A percentile compares a stretch with the other conserved stretches of the same genome.
phyloP scores from a whole-genome alignment of 345 rosid species.

The Salix caprea region DNA sequence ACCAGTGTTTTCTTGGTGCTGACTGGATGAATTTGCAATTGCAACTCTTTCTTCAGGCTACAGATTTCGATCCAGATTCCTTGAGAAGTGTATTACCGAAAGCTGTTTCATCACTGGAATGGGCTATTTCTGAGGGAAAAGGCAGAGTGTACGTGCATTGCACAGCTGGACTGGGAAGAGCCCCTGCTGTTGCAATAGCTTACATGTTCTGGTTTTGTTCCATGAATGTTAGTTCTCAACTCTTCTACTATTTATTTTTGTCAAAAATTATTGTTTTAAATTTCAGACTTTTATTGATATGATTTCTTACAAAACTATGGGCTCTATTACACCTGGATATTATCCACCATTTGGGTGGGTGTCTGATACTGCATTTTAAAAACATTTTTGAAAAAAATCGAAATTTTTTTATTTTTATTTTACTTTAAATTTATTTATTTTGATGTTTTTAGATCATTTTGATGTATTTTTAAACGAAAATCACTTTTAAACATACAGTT shows the following conservation, averaged over 20 bases:
- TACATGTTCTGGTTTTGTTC: constrained; percentile 81
- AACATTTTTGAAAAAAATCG: no score
- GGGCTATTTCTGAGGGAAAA: constrained; percentile 79
- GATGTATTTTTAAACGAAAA: no score
- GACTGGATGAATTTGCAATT: neutral
- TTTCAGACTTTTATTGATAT: no score
- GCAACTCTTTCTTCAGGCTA: constrained; percentile 39
- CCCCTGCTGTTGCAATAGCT: constrained; percentile 84
- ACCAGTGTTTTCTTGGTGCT: neutral
- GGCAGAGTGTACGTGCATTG: constrained; percentile 83
- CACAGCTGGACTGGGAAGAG: constrained; percentile 93
- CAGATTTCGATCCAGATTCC: constrained; percentile 83
- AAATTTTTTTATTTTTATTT: no score
- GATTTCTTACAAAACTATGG: no score
- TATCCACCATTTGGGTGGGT: no score
- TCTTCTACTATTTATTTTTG: neutral
- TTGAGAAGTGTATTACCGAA: constrained; percentile 68
- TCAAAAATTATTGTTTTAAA: no score
- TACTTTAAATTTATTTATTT: no score
- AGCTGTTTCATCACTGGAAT: constrained; percentile 80
- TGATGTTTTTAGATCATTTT: no score
- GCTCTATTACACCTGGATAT: no score
- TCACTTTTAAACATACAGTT: no score
- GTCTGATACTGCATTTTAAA: no score
- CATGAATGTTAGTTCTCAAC: constrained; percentile 54